phyloP scores from a whole-genome alignment of 345 rosid genomes.

The Microcos paniculata region DNA sequence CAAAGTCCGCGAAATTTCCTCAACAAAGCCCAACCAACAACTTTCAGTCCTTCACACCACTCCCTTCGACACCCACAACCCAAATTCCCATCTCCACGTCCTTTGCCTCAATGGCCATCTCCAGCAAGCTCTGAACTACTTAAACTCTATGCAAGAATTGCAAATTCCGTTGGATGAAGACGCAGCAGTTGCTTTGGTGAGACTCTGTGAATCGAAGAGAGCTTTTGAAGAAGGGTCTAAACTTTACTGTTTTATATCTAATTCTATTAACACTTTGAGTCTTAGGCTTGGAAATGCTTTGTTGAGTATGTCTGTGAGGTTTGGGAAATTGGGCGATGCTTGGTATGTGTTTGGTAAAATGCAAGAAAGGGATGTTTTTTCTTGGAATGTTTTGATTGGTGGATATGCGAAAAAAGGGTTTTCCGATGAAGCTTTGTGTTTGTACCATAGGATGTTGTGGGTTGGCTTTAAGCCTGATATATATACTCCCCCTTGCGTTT shows the following conservation, averaged over 20 bases:
- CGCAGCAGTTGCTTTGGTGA: conserved; percentile 50
- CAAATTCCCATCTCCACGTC: conserved; percentile 48
- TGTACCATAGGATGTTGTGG: conserved; percentile 94
- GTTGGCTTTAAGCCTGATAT: conserved; percentile 77
- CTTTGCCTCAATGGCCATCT: conserved; percentile 64
- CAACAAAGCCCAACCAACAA: conserved; percentile 38
- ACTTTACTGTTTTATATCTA: conserved; percentile 41
- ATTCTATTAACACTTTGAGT: conserved; percentile 39
- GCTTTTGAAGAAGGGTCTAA: conserved; percentile 55
- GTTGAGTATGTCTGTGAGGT: conserved; percentile 81
- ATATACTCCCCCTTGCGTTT: conserved; percentile 88
- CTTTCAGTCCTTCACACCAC: conserved; percentile 32
- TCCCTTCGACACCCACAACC: conserved; percentile 34
- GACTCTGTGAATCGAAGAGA: conserved; percentile 74
- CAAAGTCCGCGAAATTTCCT: conserved; percentile 30
- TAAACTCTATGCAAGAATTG: conserved; percentile 58
- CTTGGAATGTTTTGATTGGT: conserved; percentile 93
- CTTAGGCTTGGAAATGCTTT: conserved; percentile 75
- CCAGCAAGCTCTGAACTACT: conserved; percentile 51
- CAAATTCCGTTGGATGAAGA: conserved; percentile 60
- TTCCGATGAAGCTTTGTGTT: conserved; percentile 79
- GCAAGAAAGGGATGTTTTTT: conserved; percentile 77
- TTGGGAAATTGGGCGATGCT: conserved; percentile 68
- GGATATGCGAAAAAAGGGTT: conserved; percentile 83
- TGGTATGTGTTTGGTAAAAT: conserved; percentile 89